Evolutionary conservation across 352 stramenopile species (phyloP).

Genomic region (Phytophthora litchii): DNA sequence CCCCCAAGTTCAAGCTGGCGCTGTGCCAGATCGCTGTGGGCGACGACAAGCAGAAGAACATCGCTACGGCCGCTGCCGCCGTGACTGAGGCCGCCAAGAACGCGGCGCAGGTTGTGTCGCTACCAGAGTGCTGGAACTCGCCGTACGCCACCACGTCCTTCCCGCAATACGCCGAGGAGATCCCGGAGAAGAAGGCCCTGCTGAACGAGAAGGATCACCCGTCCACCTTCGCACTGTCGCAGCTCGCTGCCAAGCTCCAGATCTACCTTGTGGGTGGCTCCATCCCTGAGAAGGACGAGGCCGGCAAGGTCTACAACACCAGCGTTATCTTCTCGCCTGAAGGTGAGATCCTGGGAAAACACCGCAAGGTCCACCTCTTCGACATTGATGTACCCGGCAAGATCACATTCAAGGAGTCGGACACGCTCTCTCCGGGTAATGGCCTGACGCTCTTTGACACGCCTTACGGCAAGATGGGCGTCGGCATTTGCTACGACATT

Average conservation of each 20-base stretch:
- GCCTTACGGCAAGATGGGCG: slow-evolving; percentile 93
- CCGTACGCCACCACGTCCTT: slow-evolving; percentile 98
- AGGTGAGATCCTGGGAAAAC: slow-evolving; percentile 96
- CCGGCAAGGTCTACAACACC: slow-evolving; percentile 98
- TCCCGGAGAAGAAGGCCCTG: slow-evolving; percentile 80
- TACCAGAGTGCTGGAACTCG: slow-evolving; percentile 97
- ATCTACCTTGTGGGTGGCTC: slow-evolving; percentile 98
- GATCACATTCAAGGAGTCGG: slow-evolving; percentile 99
- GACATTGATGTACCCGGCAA: slow-evolving; percentile 99
- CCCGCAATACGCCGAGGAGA: slow-evolving; percentile 96
- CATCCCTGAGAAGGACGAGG: slow-evolving; percentile 91
- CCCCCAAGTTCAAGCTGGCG: slow-evolving; percentile 89
- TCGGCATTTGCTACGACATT: slow-evolving; percentile 99
- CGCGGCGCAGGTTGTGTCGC: slow-evolving; percentile 88
- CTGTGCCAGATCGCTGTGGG: slow-evolving; percentile 96
- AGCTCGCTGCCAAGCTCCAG: slow-evolving; percentile 88
- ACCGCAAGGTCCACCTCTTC: slow-evolving; percentile 99
- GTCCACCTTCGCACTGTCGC: slow-evolving; percentile 88
- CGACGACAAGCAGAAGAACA: slow-evolving; percentile 85
- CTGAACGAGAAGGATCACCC: slow-evolving; percentile 70
- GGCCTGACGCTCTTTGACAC: slow-evolving; percentile 87
- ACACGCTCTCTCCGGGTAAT: slow-evolving; percentile 96
- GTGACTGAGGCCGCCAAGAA: slow-evolving; percentile 75
- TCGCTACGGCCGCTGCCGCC: slow-evolving; percentile 71
- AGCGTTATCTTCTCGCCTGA: slow-evolving; percentile 95